Evolutionary conservation across 2,329 filamentous ascomycete genomes (phyloP), one percentile per base, ranked within the genome.

Genomic region (Trematosphaeria pertusa): DNA sequence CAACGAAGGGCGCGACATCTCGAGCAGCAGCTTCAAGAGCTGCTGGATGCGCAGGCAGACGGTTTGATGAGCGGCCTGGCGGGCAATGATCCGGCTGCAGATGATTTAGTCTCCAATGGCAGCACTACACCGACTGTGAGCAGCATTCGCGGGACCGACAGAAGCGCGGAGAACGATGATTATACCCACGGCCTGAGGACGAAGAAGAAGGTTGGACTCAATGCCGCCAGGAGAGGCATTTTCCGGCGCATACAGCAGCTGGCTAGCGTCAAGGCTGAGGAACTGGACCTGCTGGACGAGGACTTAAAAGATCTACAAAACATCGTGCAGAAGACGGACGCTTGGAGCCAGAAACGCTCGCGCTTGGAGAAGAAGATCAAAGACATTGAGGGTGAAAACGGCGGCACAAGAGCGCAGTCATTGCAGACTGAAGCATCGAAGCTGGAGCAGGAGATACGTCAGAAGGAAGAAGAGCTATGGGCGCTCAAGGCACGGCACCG

Each of bases 261-360:
- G 4, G 83, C 82, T 0, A 78, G 80, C 7, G 73, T 92, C 19
- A 90, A 90, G 64, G 75, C 76, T 3, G 87, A 91, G 46, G 87
- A 91, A 70, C 76, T 85, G n/a, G 75, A 78, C 0, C 75, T 84
- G 18, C 72, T 91, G 1, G 77, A 81, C 3, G 72, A 76, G 1
- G 82, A 86, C 2, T 67, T 88, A 26, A 72, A 75, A 3, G 75
- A 81, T 43, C 78, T 87, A 11, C 80, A 83, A 48, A 72, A 76
- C 3, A 84, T 83, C 0, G 72, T 91, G 0, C 73, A 77, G 1
- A 82, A 81, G 56, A 76, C 89, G 4, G 78, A 81, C 6, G 75
- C 78, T 6, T 82, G 90, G 65, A 77, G 76, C 10, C 72, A 77
- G 14, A 85, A 88, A 57, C 73, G 86, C 37, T 67, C 76, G 1